phyloP scores from a whole-genome alignment of 345 rosid species.

The Salix caprea region DNA sequence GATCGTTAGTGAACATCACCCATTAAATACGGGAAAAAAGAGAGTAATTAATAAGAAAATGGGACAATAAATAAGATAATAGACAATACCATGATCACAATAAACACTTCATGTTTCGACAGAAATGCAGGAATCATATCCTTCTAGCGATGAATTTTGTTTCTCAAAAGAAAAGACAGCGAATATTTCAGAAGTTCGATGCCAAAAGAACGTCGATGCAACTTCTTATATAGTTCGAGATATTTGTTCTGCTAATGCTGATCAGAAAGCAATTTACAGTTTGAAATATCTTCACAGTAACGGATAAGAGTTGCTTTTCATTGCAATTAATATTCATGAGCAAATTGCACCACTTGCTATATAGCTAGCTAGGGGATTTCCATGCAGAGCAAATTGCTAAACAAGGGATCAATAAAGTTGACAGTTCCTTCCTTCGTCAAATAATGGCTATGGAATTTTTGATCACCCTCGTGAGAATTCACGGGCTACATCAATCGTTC shows the following conservation, averaged over 20 bases:
- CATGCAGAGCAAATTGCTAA: not conserved
- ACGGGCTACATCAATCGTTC: not conserved
- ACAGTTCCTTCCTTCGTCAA: not conserved
- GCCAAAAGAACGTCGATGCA: not conserved
- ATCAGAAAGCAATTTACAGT: slow-evolving; percentile 7
- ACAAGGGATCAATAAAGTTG: not conserved
- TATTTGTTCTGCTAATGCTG: not conserved
- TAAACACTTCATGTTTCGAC: not conserved
- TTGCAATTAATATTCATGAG: not conserved
- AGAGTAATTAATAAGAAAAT: not conserved
- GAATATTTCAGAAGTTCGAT: not conserved
- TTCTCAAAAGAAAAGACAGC: not conserved
- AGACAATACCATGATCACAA: not conserved
- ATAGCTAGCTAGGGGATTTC: not conserved
- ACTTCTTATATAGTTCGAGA: not conserved
- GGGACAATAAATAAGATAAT: not conserved
- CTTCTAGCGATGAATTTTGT: not conserved
- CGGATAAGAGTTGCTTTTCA: slow-evolving; percentile 6
- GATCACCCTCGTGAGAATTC: slow-evolving; percentile 3
- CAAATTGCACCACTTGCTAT: slow-evolving; percentile 12
- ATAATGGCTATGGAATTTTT: not conserved
- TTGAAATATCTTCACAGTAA: not conserved
- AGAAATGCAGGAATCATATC: not conserved
- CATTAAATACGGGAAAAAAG: not conserved
- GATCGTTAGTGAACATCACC: not conserved